These are phyloP conservation scores for Dioscorea zingiberensis DNA, from an alignment of 106 monocot species.

Conservation along the genomic window DNA sequence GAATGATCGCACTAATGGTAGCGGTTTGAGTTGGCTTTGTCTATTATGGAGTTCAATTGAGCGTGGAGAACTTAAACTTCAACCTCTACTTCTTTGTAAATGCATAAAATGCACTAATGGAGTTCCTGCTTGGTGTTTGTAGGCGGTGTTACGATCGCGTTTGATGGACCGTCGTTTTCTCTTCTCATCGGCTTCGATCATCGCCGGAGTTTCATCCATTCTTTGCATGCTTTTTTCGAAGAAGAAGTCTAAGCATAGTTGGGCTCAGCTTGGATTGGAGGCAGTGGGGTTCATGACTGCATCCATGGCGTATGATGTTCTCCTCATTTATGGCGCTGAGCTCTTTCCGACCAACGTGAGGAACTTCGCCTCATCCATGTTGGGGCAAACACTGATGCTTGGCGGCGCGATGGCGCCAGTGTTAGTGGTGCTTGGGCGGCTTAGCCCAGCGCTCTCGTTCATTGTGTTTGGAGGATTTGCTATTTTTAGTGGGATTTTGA, in stretches of 20 bases:
- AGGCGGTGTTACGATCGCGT: conserved; percentile 53
- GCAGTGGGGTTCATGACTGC: conserved; percentile 72
- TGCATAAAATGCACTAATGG: conserved; percentile 66
- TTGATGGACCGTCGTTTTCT: conserved; percentile 39
- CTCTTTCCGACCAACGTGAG: conserved; percentile 79
- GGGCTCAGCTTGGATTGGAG: conserved; percentile 43
- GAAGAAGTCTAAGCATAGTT: conserved; percentile 30
- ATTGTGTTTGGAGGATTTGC: conserved; percentile 46
- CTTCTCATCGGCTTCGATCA: conserved; percentile 36
- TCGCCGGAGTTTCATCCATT: conserved; percentile 35
- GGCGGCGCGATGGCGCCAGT: conserved; percentile 69
- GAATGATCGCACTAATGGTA: conserved; percentile 41
- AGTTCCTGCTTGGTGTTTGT: conserved; percentile 68
- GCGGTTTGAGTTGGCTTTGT: conserved; percentile 62
- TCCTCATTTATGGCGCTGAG: conserved; percentile 66
- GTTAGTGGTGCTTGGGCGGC: conserved; percentile 57
- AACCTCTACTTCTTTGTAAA: conserved; percentile 72
- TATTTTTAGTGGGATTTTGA: conserved; percentile 40
- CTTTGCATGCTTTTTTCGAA: conserved; percentile 38
- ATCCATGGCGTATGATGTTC: conserved; percentile 42
- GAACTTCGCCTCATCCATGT: conserved; percentile 72
- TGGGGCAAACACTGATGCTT: too few relatives aligned
- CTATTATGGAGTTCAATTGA: conserved; percentile 84
- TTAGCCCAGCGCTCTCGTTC: conserved; percentile 44
- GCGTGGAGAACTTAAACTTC: conserved; percentile 75